These are phyloP conservation scores for Prunus salicina DNA, from an alignment of 306 rosid genomes.

Conservation along the genomic window DNA sequence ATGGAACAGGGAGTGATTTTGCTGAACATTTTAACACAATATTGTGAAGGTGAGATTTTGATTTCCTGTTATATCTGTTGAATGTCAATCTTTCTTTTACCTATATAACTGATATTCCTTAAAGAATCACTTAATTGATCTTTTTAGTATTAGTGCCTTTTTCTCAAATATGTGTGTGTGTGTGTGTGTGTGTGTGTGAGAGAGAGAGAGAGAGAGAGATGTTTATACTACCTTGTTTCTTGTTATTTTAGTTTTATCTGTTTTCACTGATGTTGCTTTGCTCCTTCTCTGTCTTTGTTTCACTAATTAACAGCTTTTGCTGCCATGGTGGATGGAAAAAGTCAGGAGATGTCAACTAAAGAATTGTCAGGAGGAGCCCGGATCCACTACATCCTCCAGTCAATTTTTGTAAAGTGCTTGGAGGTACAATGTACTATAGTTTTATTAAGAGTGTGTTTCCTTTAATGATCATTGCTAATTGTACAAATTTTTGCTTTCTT, in stretches of 20 bases:
- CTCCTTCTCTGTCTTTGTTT: not conserved
- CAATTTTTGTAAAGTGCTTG: conserved; percentile 47
- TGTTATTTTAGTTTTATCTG: not conserved
- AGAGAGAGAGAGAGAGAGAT: not conserved
- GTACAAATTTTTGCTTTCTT: not conserved
- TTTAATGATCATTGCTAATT: not conserved
- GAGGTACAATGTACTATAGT: conserved; percentile 29
- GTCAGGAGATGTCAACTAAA: conserved; percentile 30
- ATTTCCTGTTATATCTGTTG: not conserved
- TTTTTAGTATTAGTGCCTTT: not conserved
- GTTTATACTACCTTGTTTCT: not conserved
- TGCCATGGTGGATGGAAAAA: conserved; percentile 42
- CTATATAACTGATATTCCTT: not conserved
- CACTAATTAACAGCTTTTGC: conserved; percentile 30
- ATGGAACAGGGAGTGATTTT: conserved; percentile 37
- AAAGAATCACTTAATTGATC: not conserved
- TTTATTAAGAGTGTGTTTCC: not conserved
- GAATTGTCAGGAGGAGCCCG: conserved; percentile 48
- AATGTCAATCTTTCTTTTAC: not conserved
- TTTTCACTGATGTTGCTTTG: not conserved
- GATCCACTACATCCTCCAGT: conserved; percentile 44
- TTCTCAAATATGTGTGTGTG: not conserved
- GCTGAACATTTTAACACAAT: conserved; percentile 36
- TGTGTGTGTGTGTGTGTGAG: no score
- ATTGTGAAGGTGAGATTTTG: conserved; percentile 35